Evolutionary conservation across 1,139 yeast species (phyloP), one percentile per base, ranked within the genome.

Genomic region (Geotrichum reessii): DNA sequence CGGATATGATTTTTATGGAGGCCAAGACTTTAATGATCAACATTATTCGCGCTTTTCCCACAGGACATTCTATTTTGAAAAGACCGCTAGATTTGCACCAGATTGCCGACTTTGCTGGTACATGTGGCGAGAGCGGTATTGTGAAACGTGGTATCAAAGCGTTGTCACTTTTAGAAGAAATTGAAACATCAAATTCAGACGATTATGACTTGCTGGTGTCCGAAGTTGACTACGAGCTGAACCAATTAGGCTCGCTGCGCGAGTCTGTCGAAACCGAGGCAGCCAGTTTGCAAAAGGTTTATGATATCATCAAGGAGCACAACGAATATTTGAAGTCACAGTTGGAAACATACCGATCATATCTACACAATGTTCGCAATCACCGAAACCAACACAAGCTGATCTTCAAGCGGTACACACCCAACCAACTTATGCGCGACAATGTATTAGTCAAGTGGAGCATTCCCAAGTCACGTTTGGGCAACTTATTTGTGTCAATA

Each of bases 1-100:
- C 73, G 0, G 76, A 74, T 59, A 71, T 73, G 50, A 65, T 73
- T 8, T 73, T 73, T 57, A 71, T 73, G 72, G 76, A 74, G 55
- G 71, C 75, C n/a, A 74, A 74, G 63, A 66, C 76, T 7, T 64
- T 72, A 7, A 67, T 74, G 66, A 72, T 73, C 40, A 75, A 74
- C 57, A 73, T 74, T 28, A 70, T 74, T 28, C 69, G 77, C 21
- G 71, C 75, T 3, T 69, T 73, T 57, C 76, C 76, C 0, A 64
- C 70, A 0, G 69, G 68, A 8, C 71, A 69, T 53, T 63, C 67
- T 9, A 66, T 68, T 19, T 62, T 70, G 14, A 63, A 62, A 5
- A 59, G 67, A 22, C 75, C 75, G n/a, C 61, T 72, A 47, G 67
- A 72, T 53, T 63, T 74, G 47, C 61, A 65, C 42, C 59, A 62